These are phyloP conservation scores for Aspergillus proliferans DNA, from an alignment of 2,329 filamentous ascomycete species.

Conservation along the genomic window DNA sequence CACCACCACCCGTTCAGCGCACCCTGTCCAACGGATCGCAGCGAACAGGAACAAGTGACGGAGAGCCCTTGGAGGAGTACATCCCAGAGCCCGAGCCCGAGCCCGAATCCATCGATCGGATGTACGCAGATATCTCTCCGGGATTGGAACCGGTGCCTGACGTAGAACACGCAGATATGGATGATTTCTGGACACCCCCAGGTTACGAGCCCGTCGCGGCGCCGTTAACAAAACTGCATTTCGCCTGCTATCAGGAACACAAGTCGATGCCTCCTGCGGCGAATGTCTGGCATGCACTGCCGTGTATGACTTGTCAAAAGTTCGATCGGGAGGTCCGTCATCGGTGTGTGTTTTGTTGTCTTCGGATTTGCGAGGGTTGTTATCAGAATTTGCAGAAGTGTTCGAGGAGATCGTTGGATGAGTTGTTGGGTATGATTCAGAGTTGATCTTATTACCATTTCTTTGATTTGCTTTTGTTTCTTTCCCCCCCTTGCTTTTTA, in stretches of 20 bases:
- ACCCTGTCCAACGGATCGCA: constrained; percentile 4
- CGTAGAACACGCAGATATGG: neutral
- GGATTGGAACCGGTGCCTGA: neutral
- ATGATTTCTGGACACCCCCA: constrained; percentile 20
- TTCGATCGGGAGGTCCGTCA: constrained; percentile 32
- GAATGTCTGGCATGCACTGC: constrained; percentile 36
- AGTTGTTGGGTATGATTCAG: constrained; percentile 23
- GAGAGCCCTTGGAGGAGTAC: constrained; percentile 25
- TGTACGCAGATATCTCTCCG: neutral
- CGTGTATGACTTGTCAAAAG: constrained; percentile 40
- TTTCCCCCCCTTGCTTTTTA: neutral
- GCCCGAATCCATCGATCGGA: constrained; percentile 1
- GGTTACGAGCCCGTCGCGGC: constrained; percentile 29
- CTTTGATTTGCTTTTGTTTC: neutral
- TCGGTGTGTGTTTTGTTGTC: constrained; percentile 37
- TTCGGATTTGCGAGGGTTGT: constrained; percentile 35
- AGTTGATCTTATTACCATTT: neutral
- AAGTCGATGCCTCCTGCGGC: constrained; percentile 27
- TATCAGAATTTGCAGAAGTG: constrained; percentile 28
- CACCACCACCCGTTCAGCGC: constrained; percentile 1
- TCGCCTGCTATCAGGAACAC: constrained; percentile 36
- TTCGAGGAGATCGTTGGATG: constrained; percentile 25
- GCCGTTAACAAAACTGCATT: constrained; percentile 31
- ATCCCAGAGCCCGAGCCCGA: constrained; percentile 27
- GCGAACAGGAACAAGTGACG: constrained; percentile 4